Evolutionary conservation across 2,329 filamentous ascomycete genomes (phyloP).

Genomic region (Paecilomyces sp.): DNA sequence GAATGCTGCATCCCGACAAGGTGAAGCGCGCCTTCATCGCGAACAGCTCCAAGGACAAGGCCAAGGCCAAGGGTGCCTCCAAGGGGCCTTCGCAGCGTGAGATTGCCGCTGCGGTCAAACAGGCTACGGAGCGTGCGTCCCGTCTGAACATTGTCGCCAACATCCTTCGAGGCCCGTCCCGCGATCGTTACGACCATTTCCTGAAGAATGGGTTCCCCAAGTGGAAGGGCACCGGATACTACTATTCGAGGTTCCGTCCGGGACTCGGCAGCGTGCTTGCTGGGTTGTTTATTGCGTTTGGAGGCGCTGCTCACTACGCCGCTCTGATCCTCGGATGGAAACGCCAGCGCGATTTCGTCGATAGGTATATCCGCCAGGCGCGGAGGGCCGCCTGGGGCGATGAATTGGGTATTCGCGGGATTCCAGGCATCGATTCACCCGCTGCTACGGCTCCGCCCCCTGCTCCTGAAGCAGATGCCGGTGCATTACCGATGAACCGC

Average conservation of each 20-base stretch:
- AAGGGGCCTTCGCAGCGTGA: slow-evolving; percentile 68
- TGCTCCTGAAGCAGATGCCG: slow-evolving; percentile 40
- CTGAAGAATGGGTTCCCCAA: slow-evolving; percentile 84
- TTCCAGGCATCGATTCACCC: slow-evolving; percentile 57
- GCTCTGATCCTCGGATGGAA: slow-evolving; percentile 81
- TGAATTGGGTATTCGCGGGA: slow-evolving; percentile 56
- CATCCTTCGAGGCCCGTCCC: slow-evolving; percentile 71
- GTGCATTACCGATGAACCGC: slow-evolving; percentile 64
- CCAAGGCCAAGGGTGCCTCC: slow-evolving; percentile 48
- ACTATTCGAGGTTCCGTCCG: slow-evolving; percentile 89
- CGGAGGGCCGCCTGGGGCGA: slow-evolving; percentile 85
- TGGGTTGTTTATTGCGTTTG: slow-evolving; percentile 74
- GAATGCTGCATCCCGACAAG: slow-evolving; percentile 87
- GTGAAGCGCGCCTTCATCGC: slow-evolving; percentile 75
- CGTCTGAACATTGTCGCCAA: slow-evolving; percentile 77
- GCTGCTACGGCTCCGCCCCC: slow-evolving; percentile 30
- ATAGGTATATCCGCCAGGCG: slow-evolving; percentile 85
- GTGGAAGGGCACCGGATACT: slow-evolving; percentile 98
- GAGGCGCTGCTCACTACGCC: slow-evolving; percentile 81
- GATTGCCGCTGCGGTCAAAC: slow-evolving; percentile 70
- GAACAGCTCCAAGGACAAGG: slow-evolving; percentile 53
- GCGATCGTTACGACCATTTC: slow-evolving; percentile 93
- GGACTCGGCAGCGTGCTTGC: slow-evolving; percentile 77
- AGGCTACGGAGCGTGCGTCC: slow-evolving; percentile 74
- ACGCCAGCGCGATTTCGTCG: slow-evolving; percentile 83